phyloP scores from a whole-genome alignment of 2,329 filamentous ascomycete species.

The Lachnum nothofagi region DNA sequence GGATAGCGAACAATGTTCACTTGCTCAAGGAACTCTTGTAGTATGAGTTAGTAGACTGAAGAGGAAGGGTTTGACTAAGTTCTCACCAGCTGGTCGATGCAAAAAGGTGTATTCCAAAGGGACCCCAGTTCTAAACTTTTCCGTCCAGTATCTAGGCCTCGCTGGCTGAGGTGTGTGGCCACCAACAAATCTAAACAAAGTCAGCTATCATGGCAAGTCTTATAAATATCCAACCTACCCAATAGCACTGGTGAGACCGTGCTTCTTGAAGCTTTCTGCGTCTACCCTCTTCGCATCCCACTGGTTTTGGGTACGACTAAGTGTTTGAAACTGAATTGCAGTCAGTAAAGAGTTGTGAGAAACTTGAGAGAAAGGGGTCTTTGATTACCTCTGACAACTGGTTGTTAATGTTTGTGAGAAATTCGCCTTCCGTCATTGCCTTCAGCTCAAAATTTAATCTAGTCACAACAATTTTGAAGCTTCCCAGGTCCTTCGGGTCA shows the following conservation, averaged over 20 bases:
- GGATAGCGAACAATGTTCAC: constrained; percentile 5
- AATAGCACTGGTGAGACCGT: constrained; percentile 2
- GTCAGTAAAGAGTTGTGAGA: background rate
- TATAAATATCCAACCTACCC: constrained; percentile 5
- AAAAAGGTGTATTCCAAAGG: background rate
- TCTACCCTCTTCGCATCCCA: constrained; percentile 5
- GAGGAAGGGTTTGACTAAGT: background rate
- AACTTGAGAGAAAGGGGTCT: background rate
- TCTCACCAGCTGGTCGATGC: constrained; percentile 8
- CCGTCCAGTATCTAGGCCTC: background rate
- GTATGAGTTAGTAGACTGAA: constrained; percentile 2
- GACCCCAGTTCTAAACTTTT: background rate
- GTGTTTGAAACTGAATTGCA: background rate
- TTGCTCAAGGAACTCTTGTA: background rate
- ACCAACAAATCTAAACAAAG: background rate
- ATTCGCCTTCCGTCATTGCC: background rate
- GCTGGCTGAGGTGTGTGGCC: background rate
- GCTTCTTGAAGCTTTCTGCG: constrained; percentile 7
- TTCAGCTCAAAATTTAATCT: background rate
- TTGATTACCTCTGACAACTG: background rate
- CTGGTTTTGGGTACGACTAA: background rate
- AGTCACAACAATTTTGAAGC: background rate
- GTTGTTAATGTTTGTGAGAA: background rate
- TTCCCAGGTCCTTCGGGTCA: background rate
- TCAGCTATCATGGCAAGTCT: background rate